Base-by-base conservation (phyloP, 1,139 yeast species). In the Saccharomyces hybrid region DNA sequence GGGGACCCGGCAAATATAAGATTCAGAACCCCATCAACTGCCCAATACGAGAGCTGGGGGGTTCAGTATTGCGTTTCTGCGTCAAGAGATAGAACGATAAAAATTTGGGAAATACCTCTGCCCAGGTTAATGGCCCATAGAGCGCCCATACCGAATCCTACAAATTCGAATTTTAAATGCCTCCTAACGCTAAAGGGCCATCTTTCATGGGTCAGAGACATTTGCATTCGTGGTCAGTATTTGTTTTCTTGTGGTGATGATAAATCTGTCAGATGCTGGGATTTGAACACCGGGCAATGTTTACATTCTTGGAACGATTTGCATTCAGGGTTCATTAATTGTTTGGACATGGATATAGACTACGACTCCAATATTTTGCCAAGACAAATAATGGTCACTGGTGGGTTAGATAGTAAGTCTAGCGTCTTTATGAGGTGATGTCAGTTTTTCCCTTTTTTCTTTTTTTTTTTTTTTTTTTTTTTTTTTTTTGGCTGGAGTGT, bases 161-260 rank as follows among this genome's bases (percentile, higher is more conserved):
- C 72, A 60, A 71, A 79, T 60, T 82, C 91, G 1, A 82, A 83
- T 51, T 91, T 88, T 1, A 78, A 78, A 68, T 72, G 81, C 34
- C 67, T 90, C 1, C 75, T 79, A 23, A 73, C 78, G 48, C 73
- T 85, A 54, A 66, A 70, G 13, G 97, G 95, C 1, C 98, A 91
- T 70, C 82, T 83, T 55, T 88, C 95, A 20, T 91, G 98, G 98
- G 87, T 91, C 1, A 81, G 87, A 59, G 79, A 83, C 9, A 42
- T 63, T 13, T 41, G 56, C n/a, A 48, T 52, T 8, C 65, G 89
- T 16, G 75, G 75, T 8, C 74, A 88, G 51, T 96, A 88, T 68
- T 69, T 91, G 26, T 75, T 87, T 48, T 83, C 90, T 55, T 86
- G 87, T 14, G 78, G 93, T 27, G 97, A 91, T 69, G 98, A 91